A percentile compares a stretch with the other conserved stretches of the same genome.
Conservation (phyloP, 345 rosid species). For the Lepidium sativum region DNA sequence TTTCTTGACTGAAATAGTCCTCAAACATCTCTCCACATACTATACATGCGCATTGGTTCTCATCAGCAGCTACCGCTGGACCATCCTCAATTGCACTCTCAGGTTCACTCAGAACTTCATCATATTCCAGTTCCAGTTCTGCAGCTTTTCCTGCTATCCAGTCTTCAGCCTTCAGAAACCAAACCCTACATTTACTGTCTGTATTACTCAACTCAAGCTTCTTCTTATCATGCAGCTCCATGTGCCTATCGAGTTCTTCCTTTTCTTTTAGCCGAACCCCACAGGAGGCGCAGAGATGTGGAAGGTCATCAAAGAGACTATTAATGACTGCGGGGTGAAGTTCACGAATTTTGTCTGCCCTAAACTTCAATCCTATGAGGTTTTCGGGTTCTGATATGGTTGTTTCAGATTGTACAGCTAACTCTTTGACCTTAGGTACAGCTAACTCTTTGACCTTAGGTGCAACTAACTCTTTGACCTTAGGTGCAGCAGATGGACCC, state of each 20-base stretch:
- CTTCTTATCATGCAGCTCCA: constrained; percentile 64
- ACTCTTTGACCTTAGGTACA: constrained; percentile 21
- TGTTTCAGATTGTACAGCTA: constrained; percentile 23
- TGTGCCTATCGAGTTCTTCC: constrained; percentile 61
- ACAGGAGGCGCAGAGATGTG: constrained; percentile 66
- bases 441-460: constrained; percentile 24
- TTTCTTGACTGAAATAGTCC: constrained; percentile 55
- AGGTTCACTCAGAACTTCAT: constrained; percentile 25
- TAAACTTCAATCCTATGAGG: constrained; percentile 69
- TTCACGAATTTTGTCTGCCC: constrained; percentile 64
- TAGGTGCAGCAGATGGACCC: constrained; percentile 30
- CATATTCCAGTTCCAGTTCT: constrained; percentile 33
- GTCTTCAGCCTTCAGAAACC: constrained; percentile 55
- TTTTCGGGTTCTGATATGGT: constrained; percentile 24
- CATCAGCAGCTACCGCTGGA: constrained; percentile 65
- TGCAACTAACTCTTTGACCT: constrained; percentile 23
- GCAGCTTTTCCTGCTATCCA: constrained; percentile 56
- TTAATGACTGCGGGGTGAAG: constrained; percentile 63
- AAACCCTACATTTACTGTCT: constrained; percentile 39
- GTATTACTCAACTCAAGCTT: constrained; percentile 29
- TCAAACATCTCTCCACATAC: constrained; percentile 89
- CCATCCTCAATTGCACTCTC: constrained; percentile 32
- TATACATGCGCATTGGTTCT: constrained; percentile 71
- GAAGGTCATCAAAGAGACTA: constrained; percentile 55
- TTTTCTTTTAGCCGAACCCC: constrained; percentile 61